Percentiles rank a stretch among this genome's conserved stretches.
Conservation (phyloP, 2,329 filamentous ascomycete genomes). For the Xylariales sp. region DNA sequence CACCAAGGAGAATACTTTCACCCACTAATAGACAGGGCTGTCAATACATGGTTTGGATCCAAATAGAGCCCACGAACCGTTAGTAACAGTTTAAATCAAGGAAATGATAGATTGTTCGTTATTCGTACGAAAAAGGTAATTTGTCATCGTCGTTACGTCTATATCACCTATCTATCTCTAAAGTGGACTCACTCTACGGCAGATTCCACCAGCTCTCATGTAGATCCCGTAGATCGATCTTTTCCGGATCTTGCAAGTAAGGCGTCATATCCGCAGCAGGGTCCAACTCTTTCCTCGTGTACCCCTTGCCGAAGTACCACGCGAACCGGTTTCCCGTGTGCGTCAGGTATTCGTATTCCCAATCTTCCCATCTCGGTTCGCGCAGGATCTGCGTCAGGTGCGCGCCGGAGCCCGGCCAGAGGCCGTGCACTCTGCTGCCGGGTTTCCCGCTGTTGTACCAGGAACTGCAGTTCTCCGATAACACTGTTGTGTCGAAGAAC, state of each 20-base stretch:
- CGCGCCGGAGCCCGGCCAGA: constrained; percentile 76
- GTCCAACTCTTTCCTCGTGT: constrained; percentile 69
- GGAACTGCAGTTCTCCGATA: constrained; percentile 72
- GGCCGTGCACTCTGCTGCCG: constrained; percentile 72
- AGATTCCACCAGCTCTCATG: constrained; percentile 75
- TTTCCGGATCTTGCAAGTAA: constrained; percentile 68
- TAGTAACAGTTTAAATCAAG: too few relatives aligned
- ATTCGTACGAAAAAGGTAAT: too few relatives aligned
- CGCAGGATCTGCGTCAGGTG: constrained; percentile 69
- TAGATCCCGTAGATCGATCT: constrained; percentile 69
- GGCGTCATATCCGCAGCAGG: constrained; percentile 69
- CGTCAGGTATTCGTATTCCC: constrained; percentile 60
- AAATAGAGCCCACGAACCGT: too few relatives aligned
- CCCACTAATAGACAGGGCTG: too few relatives aligned
- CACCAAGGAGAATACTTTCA: too few relatives aligned
- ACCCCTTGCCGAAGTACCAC: constrained; percentile 76
- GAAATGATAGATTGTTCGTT: too few relatives aligned
- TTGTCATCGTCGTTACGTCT: too few relatives aligned
- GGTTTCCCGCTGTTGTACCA: constrained; percentile 78
- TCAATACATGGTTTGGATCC: too few relatives aligned
- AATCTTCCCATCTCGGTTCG: constrained; percentile 68
- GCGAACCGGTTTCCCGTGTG: constrained; percentile 63
- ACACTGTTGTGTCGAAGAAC: constrained; percentile 65
- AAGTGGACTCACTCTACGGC: constrained; percentile 8
- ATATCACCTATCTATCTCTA: too few relatives aligned